Base-by-base conservation (phyloP, 371 early-diverging fungal species). In the Thermomucor indicae-seudaticae region DNA sequence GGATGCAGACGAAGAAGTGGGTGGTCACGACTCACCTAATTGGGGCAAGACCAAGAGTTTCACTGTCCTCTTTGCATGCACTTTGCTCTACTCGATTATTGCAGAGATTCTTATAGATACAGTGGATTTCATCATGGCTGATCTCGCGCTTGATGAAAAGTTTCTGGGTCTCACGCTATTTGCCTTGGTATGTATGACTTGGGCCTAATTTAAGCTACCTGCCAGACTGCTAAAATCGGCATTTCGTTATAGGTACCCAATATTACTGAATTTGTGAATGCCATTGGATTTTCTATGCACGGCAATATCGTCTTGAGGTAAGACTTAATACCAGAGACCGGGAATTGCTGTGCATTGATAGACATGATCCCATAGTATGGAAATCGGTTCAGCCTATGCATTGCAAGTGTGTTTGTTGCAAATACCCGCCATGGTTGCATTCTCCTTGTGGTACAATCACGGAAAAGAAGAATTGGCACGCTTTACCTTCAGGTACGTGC, bases 261-360 rank as follows among this genome's bases (percentile, higher is more conserved):
- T 49, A 88, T 95, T 39, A 93, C 97, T 10, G 97, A 97, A 71
- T 95, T 97, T 64, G 88, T 91, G 74, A 97, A 97, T 63, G 96
- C 96, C 22, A 91, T 95, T 55, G 91, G 94, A 4, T 97, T 97
- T 72, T 95, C 96, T 4, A 70, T 91, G 41, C 74, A 89, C 58
- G 90, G 92, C 46, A 95, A 96, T 68, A 93, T 96, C 68, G 91
- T 89, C 1, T 75, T 97, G 27, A 88, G 93, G 47, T 66, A 65
- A 48, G 19, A n/a, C n/a, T n/a, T n/a, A n/a, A n/a, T n/a, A n/a
- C n/a, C 37, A 10, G 14, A 14, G 37, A 37, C 14, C 4, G 19
- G 3, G 28, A 19, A 25, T 35, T 14, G 31, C 6, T 30, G 10
- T 16, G 17, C 19, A 19, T 17, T 47, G 22, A 16, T 6, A 43